phyloP scores from a whole-genome alignment of 2,329 filamentous ascomycete genomes.

The Celoporthe dispersa region DNA sequence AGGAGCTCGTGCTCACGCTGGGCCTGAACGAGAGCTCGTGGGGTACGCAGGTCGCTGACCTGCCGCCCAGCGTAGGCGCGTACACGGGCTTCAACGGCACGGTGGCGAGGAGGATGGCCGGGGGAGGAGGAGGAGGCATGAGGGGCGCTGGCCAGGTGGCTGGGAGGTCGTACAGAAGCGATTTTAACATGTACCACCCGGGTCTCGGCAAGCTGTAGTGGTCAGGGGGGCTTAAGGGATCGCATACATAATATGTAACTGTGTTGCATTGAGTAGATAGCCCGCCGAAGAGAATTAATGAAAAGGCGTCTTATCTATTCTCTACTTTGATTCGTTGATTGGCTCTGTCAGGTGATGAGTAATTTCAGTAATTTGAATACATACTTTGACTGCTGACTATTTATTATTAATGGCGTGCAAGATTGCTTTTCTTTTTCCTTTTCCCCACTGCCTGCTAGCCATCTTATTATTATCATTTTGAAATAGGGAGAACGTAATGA shows the following conservation, averaged over 20 bases:
- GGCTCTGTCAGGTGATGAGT: no score
- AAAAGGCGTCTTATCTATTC: no score
- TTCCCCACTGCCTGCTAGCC: no score
- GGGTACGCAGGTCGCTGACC: conserved; percentile 62
- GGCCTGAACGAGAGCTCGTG: conserved; percentile 65
- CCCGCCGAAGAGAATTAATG: not conserved
- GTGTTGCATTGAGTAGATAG: not conserved
- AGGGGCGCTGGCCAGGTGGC: not conserved
- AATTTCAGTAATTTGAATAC: no score
- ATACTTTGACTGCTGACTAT: not conserved
- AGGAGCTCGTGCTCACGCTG: conserved; percentile 65
- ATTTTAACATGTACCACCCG: conserved; percentile 7
- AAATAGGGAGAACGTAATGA: no score
- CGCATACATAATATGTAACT: no score
- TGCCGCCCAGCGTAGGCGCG: conserved; percentile 62
- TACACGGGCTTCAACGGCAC: conserved; percentile 42
- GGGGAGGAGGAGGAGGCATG: no score
- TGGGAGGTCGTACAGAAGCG: conserved; percentile 10
- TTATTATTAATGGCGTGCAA: no score
- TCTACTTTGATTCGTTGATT: no score
- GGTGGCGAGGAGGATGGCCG: conserved; percentile 8
- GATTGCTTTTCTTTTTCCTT: no score
- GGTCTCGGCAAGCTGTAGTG: not conserved
- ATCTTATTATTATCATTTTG: no score
- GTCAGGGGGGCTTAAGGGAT: no score